These are phyloP conservation scores for Nemania serpens DNA, from an alignment of 2,329 filamentous ascomycete species.

Conservation along the genomic window DNA sequence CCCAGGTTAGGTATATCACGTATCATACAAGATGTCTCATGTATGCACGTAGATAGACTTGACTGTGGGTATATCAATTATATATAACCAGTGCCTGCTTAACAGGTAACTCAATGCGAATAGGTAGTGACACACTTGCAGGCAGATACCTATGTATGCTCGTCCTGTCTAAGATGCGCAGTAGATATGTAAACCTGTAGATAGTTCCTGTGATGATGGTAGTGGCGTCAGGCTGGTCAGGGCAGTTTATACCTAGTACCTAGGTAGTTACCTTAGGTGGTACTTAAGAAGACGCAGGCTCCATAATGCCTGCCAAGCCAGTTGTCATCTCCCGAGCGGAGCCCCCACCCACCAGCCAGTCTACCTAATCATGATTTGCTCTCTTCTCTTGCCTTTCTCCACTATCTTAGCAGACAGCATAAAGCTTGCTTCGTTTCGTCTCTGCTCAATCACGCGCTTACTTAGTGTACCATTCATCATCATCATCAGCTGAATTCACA, in stretches of 20 bases:
- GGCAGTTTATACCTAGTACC: background rate
- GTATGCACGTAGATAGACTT: too few relatives aligned
- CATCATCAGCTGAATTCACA: background rate
- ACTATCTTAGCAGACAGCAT: slow-evolving; percentile 17
- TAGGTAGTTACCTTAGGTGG: background rate
- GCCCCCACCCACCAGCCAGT: background rate
- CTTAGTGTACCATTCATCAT: background rate
- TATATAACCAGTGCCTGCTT: too few relatives aligned
- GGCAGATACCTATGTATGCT: too few relatives aligned
- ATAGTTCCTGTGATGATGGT: too few relatives aligned
- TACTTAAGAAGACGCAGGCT: slow-evolving; percentile 12
- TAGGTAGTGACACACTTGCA: too few relatives aligned
- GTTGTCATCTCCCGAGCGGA: slow-evolving; percentile 4
- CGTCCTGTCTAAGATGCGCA: too few relatives aligned
- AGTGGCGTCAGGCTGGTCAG: background rate
- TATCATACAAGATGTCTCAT: too few relatives aligned
- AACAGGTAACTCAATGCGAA: too few relatives aligned
- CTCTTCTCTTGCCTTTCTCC: slow-evolving; percentile 6
- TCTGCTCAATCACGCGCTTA: slow-evolving; percentile 21
- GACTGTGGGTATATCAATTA: too few relatives aligned
- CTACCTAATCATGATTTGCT: slow-evolving; percentile 8
- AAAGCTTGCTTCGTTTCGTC: slow-evolving; percentile 8
- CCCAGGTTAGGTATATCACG: too few relatives aligned
- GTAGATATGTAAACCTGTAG: too few relatives aligned
- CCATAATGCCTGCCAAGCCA: slow-evolving; percentile 12